Evolutionary conservation across 306 rosid genomes (phyloP).

Genomic region (Macrotyloma uniflorum): DNA sequence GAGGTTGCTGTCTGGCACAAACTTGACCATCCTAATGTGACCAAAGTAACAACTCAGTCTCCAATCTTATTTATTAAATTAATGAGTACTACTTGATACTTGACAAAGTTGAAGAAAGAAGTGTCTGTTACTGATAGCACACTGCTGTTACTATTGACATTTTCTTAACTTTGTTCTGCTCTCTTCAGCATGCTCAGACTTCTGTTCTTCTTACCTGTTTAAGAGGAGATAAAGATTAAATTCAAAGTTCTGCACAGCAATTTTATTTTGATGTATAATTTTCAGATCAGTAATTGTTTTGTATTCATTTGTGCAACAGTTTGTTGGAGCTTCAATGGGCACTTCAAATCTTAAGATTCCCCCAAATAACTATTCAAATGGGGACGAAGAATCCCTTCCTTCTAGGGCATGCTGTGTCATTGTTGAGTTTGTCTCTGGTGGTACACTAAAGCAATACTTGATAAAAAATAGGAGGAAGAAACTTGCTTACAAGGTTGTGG

Average conservation of each 20-base stretch:
- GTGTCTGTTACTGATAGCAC: background rate
- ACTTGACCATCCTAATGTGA: conserved; percentile 94
- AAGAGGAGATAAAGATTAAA: conserved; percentile 2
- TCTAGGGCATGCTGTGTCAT: conserved; percentile 85
- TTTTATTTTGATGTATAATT: conserved; percentile 9
- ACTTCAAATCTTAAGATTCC: conserved; percentile 82
- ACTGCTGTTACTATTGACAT: background rate
- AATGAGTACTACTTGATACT: conserved; percentile 24
- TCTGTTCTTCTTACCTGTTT: background rate
- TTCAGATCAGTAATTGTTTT: conserved; percentile 17
- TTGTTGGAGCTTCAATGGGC: conserved; percentile 94
- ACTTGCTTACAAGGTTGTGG: conserved; percentile 70
- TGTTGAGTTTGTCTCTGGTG: conserved; percentile 88
- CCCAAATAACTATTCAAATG: conserved; percentile 45
- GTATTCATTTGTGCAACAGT: conserved; percentile 52
- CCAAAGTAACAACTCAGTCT: conserved; percentile 62
- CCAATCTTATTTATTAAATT: conserved; percentile 22
- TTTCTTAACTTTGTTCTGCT: background rate
- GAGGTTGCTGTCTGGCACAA: conserved; percentile 99
- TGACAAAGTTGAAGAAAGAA: background rate
- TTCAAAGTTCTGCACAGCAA: background rate
- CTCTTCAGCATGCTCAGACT: conserved; percentile 7
- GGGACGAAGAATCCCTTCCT: conserved; percentile 51
- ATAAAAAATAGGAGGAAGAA: conserved; percentile 67
- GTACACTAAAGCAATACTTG: conserved; percentile 76